These are phyloP conservation scores for Rhodamnia rubescens DNA, from an alignment of 345 rosid species.

Conservation along the genomic window DNA sequence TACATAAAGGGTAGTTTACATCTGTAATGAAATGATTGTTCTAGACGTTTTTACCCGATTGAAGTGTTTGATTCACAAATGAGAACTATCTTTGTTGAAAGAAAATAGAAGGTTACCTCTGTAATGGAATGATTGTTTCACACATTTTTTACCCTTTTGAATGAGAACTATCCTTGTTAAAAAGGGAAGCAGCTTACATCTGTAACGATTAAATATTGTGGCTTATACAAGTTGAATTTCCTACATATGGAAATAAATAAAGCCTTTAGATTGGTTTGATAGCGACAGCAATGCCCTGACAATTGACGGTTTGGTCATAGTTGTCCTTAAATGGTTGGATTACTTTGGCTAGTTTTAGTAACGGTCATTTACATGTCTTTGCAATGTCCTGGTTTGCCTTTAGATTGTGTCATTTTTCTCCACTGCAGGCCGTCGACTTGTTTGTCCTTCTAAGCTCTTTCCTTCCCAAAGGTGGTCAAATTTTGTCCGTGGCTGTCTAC, in stretches of 20 bases:
- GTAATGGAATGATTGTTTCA: background rate
- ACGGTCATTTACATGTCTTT: background rate
- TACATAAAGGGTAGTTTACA: background rate
- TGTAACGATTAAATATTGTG: background rate
- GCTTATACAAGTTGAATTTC: background rate
- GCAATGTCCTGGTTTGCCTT: background rate
- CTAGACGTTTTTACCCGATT: background rate
- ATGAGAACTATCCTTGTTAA: background rate
- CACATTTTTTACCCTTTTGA: background rate
- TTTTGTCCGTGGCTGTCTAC: constrained; percentile 66
- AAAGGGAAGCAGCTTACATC: background rate
- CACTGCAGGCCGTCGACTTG: constrained; percentile 71
- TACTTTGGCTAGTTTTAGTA: background rate
- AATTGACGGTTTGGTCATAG: background rate
- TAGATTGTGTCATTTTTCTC: background rate
- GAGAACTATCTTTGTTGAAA: background rate
- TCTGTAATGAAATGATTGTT: background rate
- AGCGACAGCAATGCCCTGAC: background rate
- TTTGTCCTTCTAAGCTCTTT: constrained; percentile 65
- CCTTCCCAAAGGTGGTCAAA: constrained; percentile 71
- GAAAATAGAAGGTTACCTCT: background rate
- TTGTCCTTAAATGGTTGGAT: background rate
- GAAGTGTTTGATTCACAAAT: background rate
- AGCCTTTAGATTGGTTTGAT: background rate
- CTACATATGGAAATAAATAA: background rate